Conservation (phyloP, 345 rosid genomes). For the Kernera saxatilis region DNA sequence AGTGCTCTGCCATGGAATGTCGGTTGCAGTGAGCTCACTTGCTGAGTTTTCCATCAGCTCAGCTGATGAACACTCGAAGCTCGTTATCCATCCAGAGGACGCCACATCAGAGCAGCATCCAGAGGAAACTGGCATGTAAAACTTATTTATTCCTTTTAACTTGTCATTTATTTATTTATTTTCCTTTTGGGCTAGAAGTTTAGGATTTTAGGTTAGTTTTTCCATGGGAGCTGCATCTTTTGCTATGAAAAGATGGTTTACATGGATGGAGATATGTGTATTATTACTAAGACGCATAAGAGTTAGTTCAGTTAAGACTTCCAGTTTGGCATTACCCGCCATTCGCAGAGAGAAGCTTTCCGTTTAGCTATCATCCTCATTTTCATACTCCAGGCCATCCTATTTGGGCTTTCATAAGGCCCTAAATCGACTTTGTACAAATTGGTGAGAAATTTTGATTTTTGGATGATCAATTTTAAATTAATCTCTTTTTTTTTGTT, state of each 20-base stretch:
- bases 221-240: background rate
- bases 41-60: slow-evolving; percentile 58
- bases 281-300: background rate
- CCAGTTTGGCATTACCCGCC: background rate
- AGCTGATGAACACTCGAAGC: slow-evolving; percentile 56
- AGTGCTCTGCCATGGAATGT: slow-evolving; percentile 91
- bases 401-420: background rate
- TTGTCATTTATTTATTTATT: background rate
- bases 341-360: too few relatives aligned
- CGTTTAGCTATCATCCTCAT: background rate
- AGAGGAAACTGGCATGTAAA: slow-evolving; percentile 4
- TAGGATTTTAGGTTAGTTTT: slow-evolving; percentile 11
- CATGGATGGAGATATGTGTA: slow-evolving; percentile 8
- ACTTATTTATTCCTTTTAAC: background rate
- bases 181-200: background rate
- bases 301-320: background rate
- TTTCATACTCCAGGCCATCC: background rate
- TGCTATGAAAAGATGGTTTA: background rate
- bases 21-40: slow-evolving; percentile 70
- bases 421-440: background rate
- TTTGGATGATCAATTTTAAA: too few relatives aligned
- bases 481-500: too few relatives aligned
- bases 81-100: slow-evolving; percentile 51
- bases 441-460: too few relatives aligned
- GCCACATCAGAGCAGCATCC: slow-evolving; percentile 7